Percentiles rank a stretch among this genome's conserved stretches.
phyloP scores from a whole-genome alignment of 106 monocot species.

The Amphibolis antarctica region DNA sequence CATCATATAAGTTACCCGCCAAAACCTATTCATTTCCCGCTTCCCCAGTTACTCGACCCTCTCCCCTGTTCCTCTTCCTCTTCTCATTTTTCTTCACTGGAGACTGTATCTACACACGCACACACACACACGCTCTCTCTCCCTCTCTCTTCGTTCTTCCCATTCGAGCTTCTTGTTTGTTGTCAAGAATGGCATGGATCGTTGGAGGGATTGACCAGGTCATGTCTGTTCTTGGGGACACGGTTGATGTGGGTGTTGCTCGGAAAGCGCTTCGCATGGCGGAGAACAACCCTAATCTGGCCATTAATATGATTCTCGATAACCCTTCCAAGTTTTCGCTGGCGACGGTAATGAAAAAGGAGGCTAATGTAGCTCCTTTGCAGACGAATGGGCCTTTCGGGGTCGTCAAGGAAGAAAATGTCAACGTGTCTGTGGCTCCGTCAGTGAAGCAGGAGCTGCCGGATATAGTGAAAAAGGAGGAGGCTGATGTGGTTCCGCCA shows the following conservation, averaged over 20 bases:
- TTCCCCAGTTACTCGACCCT: not conserved
- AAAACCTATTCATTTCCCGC: no score
- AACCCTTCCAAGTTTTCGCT: constrained; percentile 6
- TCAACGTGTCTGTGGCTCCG: not conserved
- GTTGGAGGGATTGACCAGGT: constrained; percentile 19
- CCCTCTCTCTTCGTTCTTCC: not conserved
- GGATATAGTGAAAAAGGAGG: not conserved
- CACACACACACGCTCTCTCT: not conserved
- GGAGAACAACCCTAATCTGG: constrained; percentile 51
- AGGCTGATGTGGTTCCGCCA: not conserved
- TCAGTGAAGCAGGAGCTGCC: not conserved
- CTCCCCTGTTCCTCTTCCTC: not conserved
- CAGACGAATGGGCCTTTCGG: no score
- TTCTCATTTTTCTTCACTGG: no score
- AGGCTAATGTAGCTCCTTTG: no score
- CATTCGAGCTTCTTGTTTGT: not conserved
- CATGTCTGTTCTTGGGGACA: constrained; percentile 28
- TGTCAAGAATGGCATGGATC: not conserved
- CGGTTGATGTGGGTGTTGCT: constrained; percentile 14
- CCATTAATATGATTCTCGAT: constrained; percentile 66
- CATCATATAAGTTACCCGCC: not conserved
- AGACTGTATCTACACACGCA: not conserved
- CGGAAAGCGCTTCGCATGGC: constrained; percentile 30
- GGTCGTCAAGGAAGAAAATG: no score
- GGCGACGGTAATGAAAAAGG: no score